Evolutionary conservation across 139 green algal genomes (phyloP).

Genomic region (Haematococcus lacustris): DNA sequence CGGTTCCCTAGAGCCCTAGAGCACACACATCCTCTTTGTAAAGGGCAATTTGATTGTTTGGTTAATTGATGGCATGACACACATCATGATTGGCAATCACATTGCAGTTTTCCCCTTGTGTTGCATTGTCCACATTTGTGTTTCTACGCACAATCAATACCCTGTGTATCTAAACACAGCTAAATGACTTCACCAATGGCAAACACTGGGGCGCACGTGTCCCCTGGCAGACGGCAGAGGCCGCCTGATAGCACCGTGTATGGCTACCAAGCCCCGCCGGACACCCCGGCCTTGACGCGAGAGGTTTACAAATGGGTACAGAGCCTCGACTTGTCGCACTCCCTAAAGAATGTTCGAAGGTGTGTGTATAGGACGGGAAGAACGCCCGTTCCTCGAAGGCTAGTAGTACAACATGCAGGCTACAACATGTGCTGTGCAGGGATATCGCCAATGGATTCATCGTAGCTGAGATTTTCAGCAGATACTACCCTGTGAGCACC

Average conservation of each 20-base stretch:
- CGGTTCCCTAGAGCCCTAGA: too few species aligned
- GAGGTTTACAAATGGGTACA: conserved; percentile 53
- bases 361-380: background rate
- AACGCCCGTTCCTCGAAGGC: background rate
- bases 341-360: conserved; percentile 38
- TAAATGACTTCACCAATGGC: background rate
- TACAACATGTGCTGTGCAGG: conserved; percentile 8
- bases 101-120: background rate
- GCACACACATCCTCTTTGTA: background rate
- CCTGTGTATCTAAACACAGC: background rate
- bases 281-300: conserved; percentile 20
- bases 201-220: background rate
- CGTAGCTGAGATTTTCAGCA: conserved; percentile 43
- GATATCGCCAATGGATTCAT: conserved; percentile 53
- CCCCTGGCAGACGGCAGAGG: background rate
- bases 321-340: conserved; percentile 35
- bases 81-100: background rate
- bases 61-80: too few species aligned
- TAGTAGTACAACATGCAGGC: background rate
- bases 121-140: background rate
- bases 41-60: too few species aligned
- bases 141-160: background rate
- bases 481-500: conserved; percentile 48
- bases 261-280: conserved; percentile 43
- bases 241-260: conserved; percentile 26